phyloP scores from a whole-genome alignment of 495 filamentous ascomycete genomes.

The Podospora conica region DNA sequence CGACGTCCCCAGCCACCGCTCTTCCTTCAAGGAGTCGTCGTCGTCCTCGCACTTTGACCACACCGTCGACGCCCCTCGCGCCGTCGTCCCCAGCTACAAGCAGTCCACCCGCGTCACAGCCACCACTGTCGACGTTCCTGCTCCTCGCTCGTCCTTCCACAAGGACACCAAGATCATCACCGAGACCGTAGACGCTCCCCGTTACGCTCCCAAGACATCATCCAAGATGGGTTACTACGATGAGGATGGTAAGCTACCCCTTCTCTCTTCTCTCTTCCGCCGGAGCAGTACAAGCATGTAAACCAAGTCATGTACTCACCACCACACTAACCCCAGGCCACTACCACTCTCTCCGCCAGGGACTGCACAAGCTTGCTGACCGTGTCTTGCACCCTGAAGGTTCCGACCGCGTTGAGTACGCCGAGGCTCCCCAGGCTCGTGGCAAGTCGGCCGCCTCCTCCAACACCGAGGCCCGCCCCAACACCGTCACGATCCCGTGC shows the following conservation, averaged over 20 bases:
- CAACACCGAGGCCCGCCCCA: constrained; percentile 44
- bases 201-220: constrained; percentile 38
- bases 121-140: constrained; percentile 32
- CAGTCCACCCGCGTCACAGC: constrained; percentile 28
- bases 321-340: constrained; percentile 50
- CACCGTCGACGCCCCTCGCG: constrained; percentile 45
- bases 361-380: constrained; percentile 78
- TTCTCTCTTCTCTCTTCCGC: background rate
- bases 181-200: constrained; percentile 41
- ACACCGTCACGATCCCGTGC: constrained; percentile 97
- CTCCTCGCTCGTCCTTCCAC: constrained; percentile 27
- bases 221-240: constrained; percentile 98
- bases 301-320: constrained; percentile 27
- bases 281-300: constrained; percentile 1
- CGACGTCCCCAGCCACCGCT: constrained; percentile 33
- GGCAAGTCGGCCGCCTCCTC: constrained; percentile 16
- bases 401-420: constrained; percentile 53
- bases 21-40: constrained; percentile 27
- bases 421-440: constrained; percentile 32
- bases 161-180: constrained; percentile 33
- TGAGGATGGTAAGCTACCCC: constrained; percentile 59
- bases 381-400: constrained; percentile 63
- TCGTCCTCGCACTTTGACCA: constrained; percentile 39
- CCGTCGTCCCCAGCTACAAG: constrained; percentile 22
- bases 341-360: constrained; percentile 90